Evolutionary conservation across 768 basidiomycete genomes (phyloP).

Genomic region (Sistotremastrum suecicum): DNA sequence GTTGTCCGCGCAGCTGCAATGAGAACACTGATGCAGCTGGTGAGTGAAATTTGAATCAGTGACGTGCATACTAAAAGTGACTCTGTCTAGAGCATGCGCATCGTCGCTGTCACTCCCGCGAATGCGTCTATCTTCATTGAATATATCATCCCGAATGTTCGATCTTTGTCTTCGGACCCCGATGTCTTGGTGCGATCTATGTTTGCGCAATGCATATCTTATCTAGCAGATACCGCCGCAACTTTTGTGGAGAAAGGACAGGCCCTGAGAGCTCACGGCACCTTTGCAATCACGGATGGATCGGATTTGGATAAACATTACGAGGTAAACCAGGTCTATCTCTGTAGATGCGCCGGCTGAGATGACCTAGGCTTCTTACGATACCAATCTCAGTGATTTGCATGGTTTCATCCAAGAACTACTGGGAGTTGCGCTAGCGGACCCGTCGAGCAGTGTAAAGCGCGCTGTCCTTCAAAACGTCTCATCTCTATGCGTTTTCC

Average conservation of each 20-base stretch:
- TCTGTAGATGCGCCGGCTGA: background rate
- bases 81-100: constrained; percentile 14
- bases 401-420: constrained; percentile 80
- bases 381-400: constrained; percentile 73
- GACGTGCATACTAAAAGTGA: constrained; percentile 1
- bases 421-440: constrained; percentile 73
- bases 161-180: constrained; percentile 66
- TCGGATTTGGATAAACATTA: constrained; percentile 71
- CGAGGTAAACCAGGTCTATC: constrained; percentile 37
- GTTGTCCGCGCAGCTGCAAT: constrained; percentile 70
- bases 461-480: constrained; percentile 81
- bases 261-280: constrained; percentile 73
- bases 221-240: constrained; percentile 74
- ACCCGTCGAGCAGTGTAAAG: constrained; percentile 80
- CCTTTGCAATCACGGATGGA: constrained; percentile 47
- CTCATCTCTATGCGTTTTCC: constrained; percentile 81
- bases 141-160: constrained; percentile 87
- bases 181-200: constrained; percentile 73
- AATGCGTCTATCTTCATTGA: constrained; percentile 68
- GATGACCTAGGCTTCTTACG: constrained; percentile 70
- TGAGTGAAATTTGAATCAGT: constrained; percentile 23
- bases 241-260: constrained; percentile 90
- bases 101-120: constrained; percentile 14
- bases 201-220: constrained; percentile 74
- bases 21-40: constrained; percentile 70